Evolutionary conservation across 2,329 filamentous ascomycete genomes (phyloP).

Genomic region (Cladosporium velox): DNA sequence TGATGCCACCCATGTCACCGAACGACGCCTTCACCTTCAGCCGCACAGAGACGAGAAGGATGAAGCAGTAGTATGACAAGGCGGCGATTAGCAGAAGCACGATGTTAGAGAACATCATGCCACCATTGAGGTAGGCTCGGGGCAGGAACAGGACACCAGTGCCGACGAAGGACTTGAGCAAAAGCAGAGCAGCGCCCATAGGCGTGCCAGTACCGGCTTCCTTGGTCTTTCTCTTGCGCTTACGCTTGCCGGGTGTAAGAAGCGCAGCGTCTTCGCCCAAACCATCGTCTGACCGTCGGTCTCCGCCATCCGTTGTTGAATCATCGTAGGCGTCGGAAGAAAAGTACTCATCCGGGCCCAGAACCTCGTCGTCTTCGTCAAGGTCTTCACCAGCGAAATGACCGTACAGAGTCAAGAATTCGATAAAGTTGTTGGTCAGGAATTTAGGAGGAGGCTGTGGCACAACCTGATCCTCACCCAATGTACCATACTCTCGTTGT

Average conservation of each 20-base stretch:
- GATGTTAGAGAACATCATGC: slow-evolving; percentile 94
- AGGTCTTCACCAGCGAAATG: slow-evolving; percentile 97
- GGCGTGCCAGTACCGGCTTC: slow-evolving; percentile 76
- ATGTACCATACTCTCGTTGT: slow-evolving; percentile 35
- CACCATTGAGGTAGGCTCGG: slow-evolving; percentile 90
- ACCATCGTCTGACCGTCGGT: slow-evolving; percentile 61
- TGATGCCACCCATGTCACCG: slow-evolving; percentile 88
- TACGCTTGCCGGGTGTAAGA: slow-evolving; percentile 67
- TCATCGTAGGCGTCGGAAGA: slow-evolving; percentile 70
- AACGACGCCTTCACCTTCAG: slow-evolving; percentile 90
- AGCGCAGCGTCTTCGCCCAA: slow-evolving; percentile 87
- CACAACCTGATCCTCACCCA: slow-evolving; percentile 22
- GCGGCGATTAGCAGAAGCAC: slow-evolving; percentile 83
- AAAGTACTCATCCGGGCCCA: slow-evolving; percentile 89
- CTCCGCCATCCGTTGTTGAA: slow-evolving; percentile 44
- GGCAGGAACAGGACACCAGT: slow-evolving; percentile 94
- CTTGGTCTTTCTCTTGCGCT: slow-evolving; percentile 74
- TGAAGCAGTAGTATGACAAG: slow-evolving; percentile 96
- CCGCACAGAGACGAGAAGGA: slow-evolving; percentile 84
- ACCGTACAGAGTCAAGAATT: slow-evolving; percentile 92
- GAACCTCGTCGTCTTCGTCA: slow-evolving; percentile 90
- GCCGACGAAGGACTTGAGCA: slow-evolving; percentile 97
- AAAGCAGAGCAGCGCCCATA: slow-evolving; percentile 75
- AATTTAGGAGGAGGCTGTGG: slow-evolving; percentile 51
- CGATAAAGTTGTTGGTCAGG: slow-evolving; percentile 89